phyloP scores from a whole-genome alignment of 257 asterid species.

The Lycium barbarum region DNA sequence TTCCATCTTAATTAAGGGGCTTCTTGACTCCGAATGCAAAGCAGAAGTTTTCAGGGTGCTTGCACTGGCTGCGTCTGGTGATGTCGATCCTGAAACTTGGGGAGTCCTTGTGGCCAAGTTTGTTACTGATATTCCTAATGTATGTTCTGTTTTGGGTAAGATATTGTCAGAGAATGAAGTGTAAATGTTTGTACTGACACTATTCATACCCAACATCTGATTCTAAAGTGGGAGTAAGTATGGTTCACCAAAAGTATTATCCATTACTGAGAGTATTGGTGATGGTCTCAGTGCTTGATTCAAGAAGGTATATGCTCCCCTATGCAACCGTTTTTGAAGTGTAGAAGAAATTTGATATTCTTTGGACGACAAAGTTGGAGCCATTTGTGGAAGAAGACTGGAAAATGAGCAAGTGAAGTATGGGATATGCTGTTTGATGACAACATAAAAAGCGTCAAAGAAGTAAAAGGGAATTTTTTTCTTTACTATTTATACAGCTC shows the following conservation, averaged over 20 bases:
- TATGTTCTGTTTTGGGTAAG: slow-evolving; percentile 35
- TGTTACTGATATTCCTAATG: slow-evolving; percentile 34
- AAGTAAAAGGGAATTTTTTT: neutral
- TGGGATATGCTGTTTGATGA: neutral
- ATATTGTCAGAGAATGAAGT: slow-evolving; percentile 31
- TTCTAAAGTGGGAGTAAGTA: slow-evolving; percentile 12
- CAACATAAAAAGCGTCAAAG: neutral
- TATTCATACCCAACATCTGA: neutral
- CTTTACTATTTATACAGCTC: neutral
- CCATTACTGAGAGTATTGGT: neutral
- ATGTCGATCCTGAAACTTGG: slow-evolving; percentile 51
- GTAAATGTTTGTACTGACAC: neutral
- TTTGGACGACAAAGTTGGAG: neutral
- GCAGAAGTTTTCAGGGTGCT: slow-evolving; percentile 56
- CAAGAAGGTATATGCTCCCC: neutral
- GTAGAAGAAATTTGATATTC: slow-evolving; percentile 7
- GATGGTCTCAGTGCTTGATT: neutral
- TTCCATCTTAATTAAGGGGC: slow-evolving; percentile 62
- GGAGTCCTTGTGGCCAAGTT: slow-evolving; percentile 43
- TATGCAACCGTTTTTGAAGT: slow-evolving; percentile 14
- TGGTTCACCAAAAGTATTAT: neutral
- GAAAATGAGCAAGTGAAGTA: neutral
- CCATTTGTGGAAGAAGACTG: neutral
- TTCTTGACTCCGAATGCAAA: slow-evolving; percentile 53
- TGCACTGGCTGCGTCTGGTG: slow-evolving; percentile 49